Evolutionary conservation across 2,329 filamentous ascomycete genomes (phyloP).

Genomic region (Ceratocystis lukuohia): DNA sequence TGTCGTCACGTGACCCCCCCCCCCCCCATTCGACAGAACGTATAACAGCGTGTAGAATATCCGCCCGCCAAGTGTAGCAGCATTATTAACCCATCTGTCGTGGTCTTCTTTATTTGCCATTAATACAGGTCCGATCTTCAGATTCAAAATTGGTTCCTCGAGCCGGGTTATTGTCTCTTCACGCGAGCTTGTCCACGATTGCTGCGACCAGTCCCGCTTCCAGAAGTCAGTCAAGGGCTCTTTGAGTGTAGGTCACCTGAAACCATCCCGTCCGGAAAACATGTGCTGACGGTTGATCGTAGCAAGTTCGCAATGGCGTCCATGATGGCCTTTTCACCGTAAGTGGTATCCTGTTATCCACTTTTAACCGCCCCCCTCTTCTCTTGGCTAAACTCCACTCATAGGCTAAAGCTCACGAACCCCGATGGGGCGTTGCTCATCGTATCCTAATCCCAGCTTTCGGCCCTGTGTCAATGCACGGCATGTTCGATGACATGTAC

Average conservation of each 20-base stretch:
- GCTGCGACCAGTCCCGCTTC: conserved; percentile 55
- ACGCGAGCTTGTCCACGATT: conserved; percentile 46
- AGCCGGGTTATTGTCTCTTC: conserved; percentile 39
- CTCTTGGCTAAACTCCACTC: conserved; percentile 23
- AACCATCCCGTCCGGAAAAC: not conserved
- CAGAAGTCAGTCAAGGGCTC: conserved; percentile 40
- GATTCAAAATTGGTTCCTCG: conserved; percentile 37
- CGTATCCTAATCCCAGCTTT: conserved; percentile 54
- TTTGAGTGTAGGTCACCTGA: conserved; percentile 28
- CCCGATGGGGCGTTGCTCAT: conserved; percentile 56
- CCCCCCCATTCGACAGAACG: not conserved
- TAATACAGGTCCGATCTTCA: conserved; percentile 43
- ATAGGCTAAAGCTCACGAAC: conserved; percentile 34
- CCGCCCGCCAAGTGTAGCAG: too few species aligned
- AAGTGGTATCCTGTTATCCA: conserved; percentile 19
- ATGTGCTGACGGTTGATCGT: conserved; percentile 5
- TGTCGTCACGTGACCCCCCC: not conserved
- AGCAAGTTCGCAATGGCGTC: conserved; percentile 45
- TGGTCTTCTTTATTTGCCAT: not conserved
- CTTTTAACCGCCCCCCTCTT: not conserved
- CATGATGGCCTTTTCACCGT: conserved; percentile 56
- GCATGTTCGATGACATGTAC: conserved; percentile 57
- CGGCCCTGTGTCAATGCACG: conserved; percentile 51
- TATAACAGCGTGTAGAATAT: not conserved
- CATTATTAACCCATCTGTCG: not conserved